Conservation (phyloP, 352 stramenopile species). For the Aphanomyces cochlioides region DNA sequence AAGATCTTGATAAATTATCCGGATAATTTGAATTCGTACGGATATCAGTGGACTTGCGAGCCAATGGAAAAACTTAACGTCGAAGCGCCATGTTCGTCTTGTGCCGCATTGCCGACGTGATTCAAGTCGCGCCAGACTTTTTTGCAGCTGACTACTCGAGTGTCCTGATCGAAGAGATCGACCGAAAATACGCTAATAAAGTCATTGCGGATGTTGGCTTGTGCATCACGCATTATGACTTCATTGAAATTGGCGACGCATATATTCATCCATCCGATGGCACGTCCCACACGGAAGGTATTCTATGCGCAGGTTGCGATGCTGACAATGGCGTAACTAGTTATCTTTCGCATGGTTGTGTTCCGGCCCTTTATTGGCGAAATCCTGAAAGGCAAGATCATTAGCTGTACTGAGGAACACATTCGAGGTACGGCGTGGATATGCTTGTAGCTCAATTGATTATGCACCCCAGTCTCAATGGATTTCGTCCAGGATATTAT, state of each 20-base stretch:
- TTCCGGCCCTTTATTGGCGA: slow-evolving; percentile 86
- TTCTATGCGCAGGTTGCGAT: background rate
- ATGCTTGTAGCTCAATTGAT: background rate
- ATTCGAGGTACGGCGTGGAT: slow-evolving; percentile 50
- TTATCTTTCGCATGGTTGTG: slow-evolving; percentile 87
- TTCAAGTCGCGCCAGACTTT: slow-evolving; percentile 72
- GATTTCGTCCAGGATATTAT: slow-evolving; percentile 89
- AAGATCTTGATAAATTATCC: slow-evolving; percentile 6
- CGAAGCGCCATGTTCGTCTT: slow-evolving; percentile 68
- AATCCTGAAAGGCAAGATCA: slow-evolving; percentile 84
- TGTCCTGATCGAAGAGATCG: slow-evolving; percentile 84
- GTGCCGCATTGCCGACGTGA: slow-evolving; percentile 81
- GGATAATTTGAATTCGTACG: slow-evolving; percentile 1
- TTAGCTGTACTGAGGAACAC: slow-evolving; percentile 86
- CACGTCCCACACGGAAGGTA: slow-evolving; percentile 79
- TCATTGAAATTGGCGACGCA: slow-evolving; percentile 81
- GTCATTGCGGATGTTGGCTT: slow-evolving; percentile 83
- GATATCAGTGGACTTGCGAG: background rate
- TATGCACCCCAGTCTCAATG: slow-evolving; percentile 61
- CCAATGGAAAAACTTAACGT: slow-evolving; percentile 19
- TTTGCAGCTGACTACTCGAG: slow-evolving; percentile 81
- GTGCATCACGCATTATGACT: slow-evolving; percentile 87
- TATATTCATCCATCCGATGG: slow-evolving; percentile 82
- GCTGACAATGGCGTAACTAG: slow-evolving; percentile 32
- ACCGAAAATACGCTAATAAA: slow-evolving; percentile 90